These are phyloP conservation scores for Reticulascus tulasneorum DNA, from an alignment of 2,329 filamentous ascomycete genomes.

Conservation along the genomic window DNA sequence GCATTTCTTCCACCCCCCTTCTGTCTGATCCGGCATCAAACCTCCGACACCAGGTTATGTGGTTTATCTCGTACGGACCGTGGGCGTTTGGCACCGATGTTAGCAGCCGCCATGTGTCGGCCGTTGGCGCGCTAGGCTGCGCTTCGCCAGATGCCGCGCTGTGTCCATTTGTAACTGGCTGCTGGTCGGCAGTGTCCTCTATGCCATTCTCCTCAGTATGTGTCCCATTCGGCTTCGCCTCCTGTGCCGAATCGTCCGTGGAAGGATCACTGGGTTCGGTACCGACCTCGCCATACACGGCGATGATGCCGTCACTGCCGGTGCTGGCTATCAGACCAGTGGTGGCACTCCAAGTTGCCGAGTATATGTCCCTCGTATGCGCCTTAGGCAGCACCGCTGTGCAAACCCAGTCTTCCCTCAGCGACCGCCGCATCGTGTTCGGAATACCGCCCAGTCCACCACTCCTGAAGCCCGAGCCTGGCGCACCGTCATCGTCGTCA, in stretches of 20 bases:
- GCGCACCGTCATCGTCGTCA: constrained; percentile 32
- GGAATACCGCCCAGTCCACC: constrained; percentile 64
- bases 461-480: constrained; percentile 26
- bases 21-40: constrained; percentile 61
- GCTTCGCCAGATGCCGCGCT: constrained; percentile 17
- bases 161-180: constrained; percentile 14
- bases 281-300: constrained; percentile 67
- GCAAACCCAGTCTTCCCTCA: constrained; percentile 81
- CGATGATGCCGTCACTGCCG: constrained; percentile 79
- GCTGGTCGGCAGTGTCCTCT: constrained; percentile 11
- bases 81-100: constrained; percentile 71
- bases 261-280: no score
- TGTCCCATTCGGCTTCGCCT: not conserved
- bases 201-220: not conserved
- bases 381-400: constrained; percentile 68
- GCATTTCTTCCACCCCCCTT: constrained; percentile 68
- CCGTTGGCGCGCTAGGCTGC: constrained; percentile 1
- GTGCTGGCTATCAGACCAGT: constrained; percentile 81
- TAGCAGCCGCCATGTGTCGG: constrained; percentile 64
- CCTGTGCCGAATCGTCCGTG: no score
- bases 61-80: constrained; percentile 91
- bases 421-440: constrained; percentile 78
- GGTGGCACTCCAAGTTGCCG: constrained; percentile 74
- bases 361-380: constrained; percentile 81
- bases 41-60: constrained; percentile 80